These are phyloP conservation scores for Aspergillus sp. DNA, from an alignment of 2,329 filamentous ascomycete genomes.

Conservation along the genomic window DNA sequence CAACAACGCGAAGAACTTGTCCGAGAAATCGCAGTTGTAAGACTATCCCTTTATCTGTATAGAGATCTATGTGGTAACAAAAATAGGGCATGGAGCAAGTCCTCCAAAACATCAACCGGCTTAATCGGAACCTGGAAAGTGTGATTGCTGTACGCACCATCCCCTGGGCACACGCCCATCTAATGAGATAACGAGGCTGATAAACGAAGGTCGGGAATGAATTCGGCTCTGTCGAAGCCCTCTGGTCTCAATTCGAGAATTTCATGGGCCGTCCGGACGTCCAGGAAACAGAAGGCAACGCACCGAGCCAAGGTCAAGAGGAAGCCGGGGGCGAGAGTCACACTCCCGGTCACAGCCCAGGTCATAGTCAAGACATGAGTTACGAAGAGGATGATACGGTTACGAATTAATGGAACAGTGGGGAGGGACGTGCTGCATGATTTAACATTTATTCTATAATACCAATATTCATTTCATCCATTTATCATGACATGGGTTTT, in stretches of 20 bases:
- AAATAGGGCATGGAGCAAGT: slow-evolving; percentile 72
- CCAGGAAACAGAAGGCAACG: slow-evolving; percentile 13
- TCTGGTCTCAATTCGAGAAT: slow-evolving; percentile 96
- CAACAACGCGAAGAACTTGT: slow-evolving; percentile 38
- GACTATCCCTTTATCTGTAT: not conserved
- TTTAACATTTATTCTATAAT: not conserved
- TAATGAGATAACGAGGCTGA: not conserved
- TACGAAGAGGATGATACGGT: not conserved
- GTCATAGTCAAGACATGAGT: not conserved
- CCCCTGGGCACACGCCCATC: not conserved
- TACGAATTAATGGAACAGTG: not conserved
- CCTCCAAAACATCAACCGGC: slow-evolving; percentile 88
- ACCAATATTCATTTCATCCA: not conserved
- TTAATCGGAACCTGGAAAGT: slow-evolving; percentile 86
- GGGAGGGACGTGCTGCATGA: not conserved
- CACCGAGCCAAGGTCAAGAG: slow-evolving; percentile 13
- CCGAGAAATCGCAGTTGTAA: slow-evolving; percentile 38
- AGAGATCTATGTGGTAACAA: not conserved
- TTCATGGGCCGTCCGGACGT: slow-evolving; percentile 73
- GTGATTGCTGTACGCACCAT: slow-evolving; percentile 67
- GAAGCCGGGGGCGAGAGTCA: not conserved
- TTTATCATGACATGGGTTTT: slow-evolving; percentile 9
- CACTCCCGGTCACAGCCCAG: not conserved
- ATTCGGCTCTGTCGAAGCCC: slow-evolving; percentile 89
- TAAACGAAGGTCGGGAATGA: slow-evolving; percentile 73